phyloP scores from a whole-genome alignment of 139 green algal genomes.

The Chlorella sorokiniana region DNA sequence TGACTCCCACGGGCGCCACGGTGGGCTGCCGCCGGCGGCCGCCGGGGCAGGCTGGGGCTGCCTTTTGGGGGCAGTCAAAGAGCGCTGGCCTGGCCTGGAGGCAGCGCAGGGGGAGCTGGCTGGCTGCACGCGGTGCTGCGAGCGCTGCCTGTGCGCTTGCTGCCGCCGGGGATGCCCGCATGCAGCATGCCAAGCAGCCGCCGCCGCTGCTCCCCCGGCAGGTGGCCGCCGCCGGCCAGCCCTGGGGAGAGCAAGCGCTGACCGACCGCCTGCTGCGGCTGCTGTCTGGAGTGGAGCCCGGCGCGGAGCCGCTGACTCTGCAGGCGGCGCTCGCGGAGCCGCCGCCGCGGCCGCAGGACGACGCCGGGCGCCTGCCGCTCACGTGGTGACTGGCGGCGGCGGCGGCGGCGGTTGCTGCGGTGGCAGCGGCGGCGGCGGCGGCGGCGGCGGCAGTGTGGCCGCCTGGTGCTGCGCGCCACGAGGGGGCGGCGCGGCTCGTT shows the following conservation, averaged over 20 bases:
- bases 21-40: neutral
- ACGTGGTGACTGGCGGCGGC: slow-evolving; percentile 16
- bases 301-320: neutral
- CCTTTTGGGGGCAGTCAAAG: too few species aligned
- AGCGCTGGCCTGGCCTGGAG: neutral
- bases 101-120: neutral
- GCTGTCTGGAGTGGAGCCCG: slow-evolving; percentile 12
- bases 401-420: neutral
- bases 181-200: neutral
- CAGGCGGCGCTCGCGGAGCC: neutral
- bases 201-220: neutral
- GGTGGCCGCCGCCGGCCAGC: slow-evolving; percentile 1
- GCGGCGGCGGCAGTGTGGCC: neutral
- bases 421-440: neutral
- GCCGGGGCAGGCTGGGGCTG: too few species aligned
- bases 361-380: slow-evolving; percentile 21
- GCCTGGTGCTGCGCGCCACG: too few species aligned
- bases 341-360: neutral
- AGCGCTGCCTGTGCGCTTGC: neutral
- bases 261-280: slow-evolving; percentile 19
- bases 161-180: neutral
- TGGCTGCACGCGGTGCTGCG: neutral
- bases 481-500: too few species aligned
- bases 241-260: neutral
- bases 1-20: neutral